These are phyloP conservation scores for Mycosphaerella sp. DNA, from an alignment of 2,329 filamentous ascomycete species.

Conservation along the genomic window DNA sequence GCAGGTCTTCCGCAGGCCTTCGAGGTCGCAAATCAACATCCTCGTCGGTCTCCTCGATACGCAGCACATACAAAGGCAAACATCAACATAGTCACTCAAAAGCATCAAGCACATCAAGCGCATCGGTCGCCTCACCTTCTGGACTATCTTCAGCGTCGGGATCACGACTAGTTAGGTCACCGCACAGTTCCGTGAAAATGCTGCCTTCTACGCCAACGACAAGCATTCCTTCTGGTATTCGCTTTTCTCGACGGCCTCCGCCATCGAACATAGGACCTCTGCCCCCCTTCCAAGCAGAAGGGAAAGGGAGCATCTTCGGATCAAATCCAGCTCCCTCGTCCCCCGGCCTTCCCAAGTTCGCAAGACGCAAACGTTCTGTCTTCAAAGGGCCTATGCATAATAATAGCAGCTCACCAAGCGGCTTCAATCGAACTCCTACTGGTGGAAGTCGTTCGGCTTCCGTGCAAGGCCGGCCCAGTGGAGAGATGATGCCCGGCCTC, in stretches of 20 bases:
- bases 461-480: slow-evolving; percentile 61
- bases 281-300: slow-evolving; percentile 25
- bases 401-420: slow-evolving; percentile 40
- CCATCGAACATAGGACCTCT: slow-evolving; percentile 30
- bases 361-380: slow-evolving; percentile 70
- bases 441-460: slow-evolving; percentile 45
- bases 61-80: slow-evolving; percentile 81
- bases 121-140: slow-evolving; percentile 52
- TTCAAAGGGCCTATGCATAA: slow-evolving; percentile 68
- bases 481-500: slow-evolving; percentile 61
- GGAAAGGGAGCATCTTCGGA: slow-evolving; percentile 20
- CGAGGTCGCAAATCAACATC: slow-evolving; percentile 93
- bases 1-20: slow-evolving; percentile 74
- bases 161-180: slow-evolving; percentile 60
- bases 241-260: slow-evolving; percentile 46
- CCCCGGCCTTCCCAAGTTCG: slow-evolving; percentile 62
- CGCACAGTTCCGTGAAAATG: slow-evolving; percentile 91
- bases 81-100: slow-evolving; percentile 79
- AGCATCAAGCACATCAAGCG: slow-evolving; percentile 83
- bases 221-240: slow-evolving; percentile 69
- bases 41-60: slow-evolving; percentile 86
- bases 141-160: slow-evolving; percentile 48
- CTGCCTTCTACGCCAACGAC: slow-evolving; percentile 79
- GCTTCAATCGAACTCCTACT: slow-evolving; percentile 16
- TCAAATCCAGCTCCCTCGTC: slow-evolving; percentile 45